These are phyloP conservation scores for Cercis canadensis DNA, from an alignment of 306 rosid genomes.

Conservation along the genomic window DNA sequence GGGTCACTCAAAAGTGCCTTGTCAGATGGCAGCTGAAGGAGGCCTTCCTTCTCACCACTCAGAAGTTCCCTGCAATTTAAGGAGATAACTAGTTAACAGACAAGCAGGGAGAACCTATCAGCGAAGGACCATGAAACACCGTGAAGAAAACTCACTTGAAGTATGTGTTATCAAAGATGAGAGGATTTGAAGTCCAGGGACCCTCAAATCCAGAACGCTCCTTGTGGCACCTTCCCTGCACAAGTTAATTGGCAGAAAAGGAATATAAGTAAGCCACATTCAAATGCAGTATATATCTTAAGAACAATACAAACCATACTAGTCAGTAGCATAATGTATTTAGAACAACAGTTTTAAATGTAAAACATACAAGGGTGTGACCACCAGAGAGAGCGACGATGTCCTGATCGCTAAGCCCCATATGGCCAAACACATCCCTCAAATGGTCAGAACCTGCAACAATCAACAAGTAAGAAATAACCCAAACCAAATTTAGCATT, in stretches of 20 bases:
- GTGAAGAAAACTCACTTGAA: conserved; percentile 58
- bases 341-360: not conserved
- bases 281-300: not conserved
- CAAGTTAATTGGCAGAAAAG: not conserved
- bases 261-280: too few species aligned
- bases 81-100: not conserved
- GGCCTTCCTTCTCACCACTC: conserved; percentile 87
- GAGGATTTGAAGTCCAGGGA: conserved; percentile 91
- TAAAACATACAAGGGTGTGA: conserved; percentile 76
- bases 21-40: conserved; percentile 80
- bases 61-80: conserved; percentile 61
- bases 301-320: not conserved
- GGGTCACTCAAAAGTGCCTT: conserved; percentile 84
- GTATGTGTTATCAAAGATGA: conserved; percentile 86
- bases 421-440: conserved; percentile 80
- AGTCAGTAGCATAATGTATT: not conserved
- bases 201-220: conserved; percentile 99
- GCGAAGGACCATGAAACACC: too few species aligned
- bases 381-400: conserved; percentile 96
- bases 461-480: not conserved
- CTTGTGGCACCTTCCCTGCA: conserved; percentile 93
- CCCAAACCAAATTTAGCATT: not conserved
- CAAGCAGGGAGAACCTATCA: too few species aligned
- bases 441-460: conserved; percentile 82
- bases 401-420: conserved; percentile 92